A percentile compares a stretch with the other conserved stretches of the same genome.
phyloP scores from a whole-genome alignment of 2,329 filamentous ascomycete species.

The Anisogramma anomala region DNA sequence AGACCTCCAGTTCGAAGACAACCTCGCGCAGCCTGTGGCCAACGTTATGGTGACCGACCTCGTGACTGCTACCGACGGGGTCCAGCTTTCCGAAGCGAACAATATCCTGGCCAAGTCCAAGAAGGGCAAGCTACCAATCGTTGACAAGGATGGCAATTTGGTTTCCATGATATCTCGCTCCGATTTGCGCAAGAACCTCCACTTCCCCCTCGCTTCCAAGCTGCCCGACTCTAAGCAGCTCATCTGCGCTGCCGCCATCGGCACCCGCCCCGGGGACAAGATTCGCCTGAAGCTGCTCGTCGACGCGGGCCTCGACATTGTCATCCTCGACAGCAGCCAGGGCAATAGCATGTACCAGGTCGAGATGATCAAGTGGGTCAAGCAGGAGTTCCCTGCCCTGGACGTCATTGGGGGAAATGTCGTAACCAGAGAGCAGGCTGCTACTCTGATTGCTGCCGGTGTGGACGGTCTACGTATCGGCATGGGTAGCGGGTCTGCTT shows the following conservation, averaged over 20 bases:
- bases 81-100: slow-evolving; percentile 81
- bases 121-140: slow-evolving; percentile 95
- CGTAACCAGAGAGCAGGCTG: slow-evolving; percentile 93
- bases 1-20: slow-evolving; percentile 91
- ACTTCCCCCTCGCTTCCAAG: slow-evolving; percentile 95
- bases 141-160: slow-evolving; percentile 72
- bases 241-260: slow-evolving; percentile 87
- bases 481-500: slow-evolving; percentile 96
- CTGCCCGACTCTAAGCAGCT: slow-evolving; percentile 95
- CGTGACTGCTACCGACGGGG: slow-evolving; percentile 73
- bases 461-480: slow-evolving; percentile 95
- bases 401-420: slow-evolving; percentile 98
- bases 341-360: slow-evolving; percentile 98
- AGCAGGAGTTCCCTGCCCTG: slow-evolving; percentile 69
- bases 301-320: slow-evolving; percentile 89
- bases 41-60: slow-evolving; percentile 94
- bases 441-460: slow-evolving; percentile 80
- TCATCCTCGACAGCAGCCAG: slow-evolving; percentile 91
- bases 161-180: slow-evolving; percentile 88
- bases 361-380: slow-evolving; percentile 95
- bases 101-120: slow-evolving; percentile 86
- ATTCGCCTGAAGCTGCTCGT: slow-evolving; percentile 73
- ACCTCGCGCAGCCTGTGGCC: slow-evolving; percentile 60
- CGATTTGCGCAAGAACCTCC: slow-evolving; percentile 95
- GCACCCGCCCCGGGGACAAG: slow-evolving; percentile 91